Conservation (phyloP, 2,329 filamentous ascomycete species). For the Pseudopyricularia cyperi region DNA sequence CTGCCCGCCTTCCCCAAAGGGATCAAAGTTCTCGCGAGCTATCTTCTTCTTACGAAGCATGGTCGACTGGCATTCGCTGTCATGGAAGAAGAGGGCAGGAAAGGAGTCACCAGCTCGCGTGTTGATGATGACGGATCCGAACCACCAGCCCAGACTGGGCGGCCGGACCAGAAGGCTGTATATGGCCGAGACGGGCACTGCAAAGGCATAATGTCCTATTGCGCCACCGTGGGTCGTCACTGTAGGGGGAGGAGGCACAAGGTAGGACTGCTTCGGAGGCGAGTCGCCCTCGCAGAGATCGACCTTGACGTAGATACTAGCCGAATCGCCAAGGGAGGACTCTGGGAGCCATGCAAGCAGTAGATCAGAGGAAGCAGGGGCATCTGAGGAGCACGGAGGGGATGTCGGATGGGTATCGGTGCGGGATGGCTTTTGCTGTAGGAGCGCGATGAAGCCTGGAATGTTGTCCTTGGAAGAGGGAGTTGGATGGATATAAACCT, state of each 20-base stretch:
- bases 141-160: constrained; percentile 96
- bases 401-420: constrained; percentile 26
- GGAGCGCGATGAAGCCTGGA: constrained; percentile 77
- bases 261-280: constrained; percentile 72
- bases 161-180: constrained; percentile 85
- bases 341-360: constrained; percentile 92
- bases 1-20: constrained; percentile 66
- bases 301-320: constrained; percentile 88
- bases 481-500: constrained; percentile 94
- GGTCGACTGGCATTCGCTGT: constrained; percentile 90
- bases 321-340: constrained; percentile 70
- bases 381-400: constrained; percentile 19
- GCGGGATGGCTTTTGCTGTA: constrained; percentile 65
- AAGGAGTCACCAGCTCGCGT: constrained; percentile 83
- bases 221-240: constrained; percentile 62
- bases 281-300: constrained; percentile 73
- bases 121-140: constrained; percentile 89
- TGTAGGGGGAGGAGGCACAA: constrained; percentile 84
- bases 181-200: constrained; percentile 76
- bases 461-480: constrained; percentile 94
- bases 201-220: constrained; percentile 76
- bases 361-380: constrained; percentile 52
- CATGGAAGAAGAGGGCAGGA: constrained; percentile 93
- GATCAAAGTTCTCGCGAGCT: constrained; percentile 75
- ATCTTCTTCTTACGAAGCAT: constrained; percentile 86